Percentiles rank a stretch among this genome's conserved stretches.
phyloP scores from a whole-genome alignment of 2,329 filamentous ascomycete species.

The Bretziella fagacearum region DNA sequence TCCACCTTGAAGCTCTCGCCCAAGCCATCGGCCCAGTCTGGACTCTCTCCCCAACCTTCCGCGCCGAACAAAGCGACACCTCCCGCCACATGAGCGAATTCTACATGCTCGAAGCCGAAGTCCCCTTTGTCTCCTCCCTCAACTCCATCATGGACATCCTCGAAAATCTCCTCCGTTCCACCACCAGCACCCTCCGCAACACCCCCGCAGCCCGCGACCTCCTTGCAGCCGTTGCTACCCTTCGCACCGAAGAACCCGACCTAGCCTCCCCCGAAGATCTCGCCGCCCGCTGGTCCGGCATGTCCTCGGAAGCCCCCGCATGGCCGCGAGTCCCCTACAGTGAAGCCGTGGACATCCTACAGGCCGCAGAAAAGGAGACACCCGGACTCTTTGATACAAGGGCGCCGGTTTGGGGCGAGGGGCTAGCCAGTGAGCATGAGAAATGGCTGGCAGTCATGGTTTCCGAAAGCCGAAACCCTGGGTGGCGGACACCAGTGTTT shows the following conservation, averaged over 20 bases:
- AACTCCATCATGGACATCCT: conserved; percentile 59
- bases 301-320: conserved; percentile 29
- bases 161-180: conserved; percentile 54
- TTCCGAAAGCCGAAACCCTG: conserved; percentile 31
- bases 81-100: conserved; percentile 91
- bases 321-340: conserved; percentile 80
- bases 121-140: conserved; percentile 59
- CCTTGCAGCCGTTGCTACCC: conserved; percentile 21
- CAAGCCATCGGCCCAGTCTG: conserved; percentile 83
- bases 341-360: conserved; percentile 54
- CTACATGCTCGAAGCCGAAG: conserved; percentile 93
- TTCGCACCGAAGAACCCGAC: conserved; percentile 17
- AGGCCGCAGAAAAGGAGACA: conserved; percentile 30
- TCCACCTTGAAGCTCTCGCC: conserved; percentile 83
- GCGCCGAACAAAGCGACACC: conserved; percentile 85
- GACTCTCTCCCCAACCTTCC: conserved; percentile 84
- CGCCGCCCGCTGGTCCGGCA: conserved; percentile 52
- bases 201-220: conserved; percentile 29
- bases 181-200: conserved; percentile 26
- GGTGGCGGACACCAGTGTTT: conserved; percentile 53
- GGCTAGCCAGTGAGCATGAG: conserved; percentile 84
- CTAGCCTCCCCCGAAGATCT: conserved; percentile 31
- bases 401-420: conserved; percentile 50
- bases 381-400: conserved; percentile 41
- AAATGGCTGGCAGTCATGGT: conserved; percentile 60